A percentile compares a stretch with the other conserved stretches of the same genome.
Conservation (phyloP, 2,329 filamentous ascomycete genomes). For the Alternaria infectoria region DNA sequence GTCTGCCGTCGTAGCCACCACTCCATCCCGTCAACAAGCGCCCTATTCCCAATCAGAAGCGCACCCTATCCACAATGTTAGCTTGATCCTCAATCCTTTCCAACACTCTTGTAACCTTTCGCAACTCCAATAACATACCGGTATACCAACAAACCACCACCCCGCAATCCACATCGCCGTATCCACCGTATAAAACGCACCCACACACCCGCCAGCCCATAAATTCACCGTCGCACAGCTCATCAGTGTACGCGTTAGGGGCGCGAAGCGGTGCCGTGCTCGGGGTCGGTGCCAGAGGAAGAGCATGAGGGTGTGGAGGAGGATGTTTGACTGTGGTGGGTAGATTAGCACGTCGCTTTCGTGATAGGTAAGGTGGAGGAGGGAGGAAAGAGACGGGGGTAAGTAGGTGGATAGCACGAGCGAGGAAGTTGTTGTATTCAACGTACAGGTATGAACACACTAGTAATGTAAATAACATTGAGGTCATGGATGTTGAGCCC, state of each 20-base stretch:
- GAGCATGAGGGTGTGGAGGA: neutral
- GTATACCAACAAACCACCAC: constrained; percentile 7
- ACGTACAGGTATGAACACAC: neutral
- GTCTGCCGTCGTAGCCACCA: neutral
- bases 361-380: neutral
- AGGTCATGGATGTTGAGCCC: neutral
- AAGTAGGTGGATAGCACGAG: neutral
- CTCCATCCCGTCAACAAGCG: neutral
- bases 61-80: neutral
- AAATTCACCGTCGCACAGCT: neutral
- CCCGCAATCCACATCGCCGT: neutral
- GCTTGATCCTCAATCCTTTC: neutral
- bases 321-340: neutral
- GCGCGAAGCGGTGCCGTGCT: neutral
- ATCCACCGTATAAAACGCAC: neutral
- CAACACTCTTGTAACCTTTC: too few species aligned
- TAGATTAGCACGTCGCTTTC: neutral
- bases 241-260: neutral
- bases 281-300: neutral
- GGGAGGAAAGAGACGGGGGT: neutral
- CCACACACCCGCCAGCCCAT: neutral
- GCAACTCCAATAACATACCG: neutral
- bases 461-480: neutral
- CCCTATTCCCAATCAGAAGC: neutral
- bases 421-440: too few species aligned